Conservation (phyloP, 2,329 filamentous ascomycete species). For the Fusarium albosuccineum region DNA sequence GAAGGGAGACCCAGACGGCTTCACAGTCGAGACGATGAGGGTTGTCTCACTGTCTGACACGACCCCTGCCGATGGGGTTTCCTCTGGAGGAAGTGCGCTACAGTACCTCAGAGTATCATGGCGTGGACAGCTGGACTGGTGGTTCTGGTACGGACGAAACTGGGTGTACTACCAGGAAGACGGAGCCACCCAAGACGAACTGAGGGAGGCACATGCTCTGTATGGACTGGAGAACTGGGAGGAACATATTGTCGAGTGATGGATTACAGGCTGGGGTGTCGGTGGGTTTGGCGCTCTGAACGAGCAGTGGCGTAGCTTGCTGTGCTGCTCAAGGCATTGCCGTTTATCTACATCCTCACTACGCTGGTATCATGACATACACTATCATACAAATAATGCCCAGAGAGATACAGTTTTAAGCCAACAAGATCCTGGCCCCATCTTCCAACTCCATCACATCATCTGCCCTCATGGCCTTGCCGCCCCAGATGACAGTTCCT, state of each 20-base stretch:
- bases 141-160: conserved; percentile 7
- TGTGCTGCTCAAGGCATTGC: neutral
- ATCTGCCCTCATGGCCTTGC: conserved; percentile 61
- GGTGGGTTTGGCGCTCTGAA: too few relatives aligned
- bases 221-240: neutral
- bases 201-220: neutral
- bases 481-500: conserved; percentile 64
- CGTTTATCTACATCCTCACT: neutral
- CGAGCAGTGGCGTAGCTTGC: too few relatives aligned
- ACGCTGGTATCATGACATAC: neutral
- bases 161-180: neutral
- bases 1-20: neutral
- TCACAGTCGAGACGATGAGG: conserved; percentile 10
- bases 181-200: too few relatives aligned
- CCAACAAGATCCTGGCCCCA: conserved; percentile 54
- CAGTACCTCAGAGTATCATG: neutral
- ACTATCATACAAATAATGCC: neutral
- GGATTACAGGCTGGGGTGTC: too few relatives aligned
- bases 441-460: conserved; percentile 68
- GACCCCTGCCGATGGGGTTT: conserved; percentile 1
- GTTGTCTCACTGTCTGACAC: conserved; percentile 10
- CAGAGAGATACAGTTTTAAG: conserved; percentile 20
- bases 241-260: too few relatives aligned
- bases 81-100: neutral
- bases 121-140: conserved; percentile 15